Evolutionary conservation across 148 eudicot species (phyloP), one percentile per base, ranked within the genome.

Genomic region (Rhododendron ferrugineum): DNA sequence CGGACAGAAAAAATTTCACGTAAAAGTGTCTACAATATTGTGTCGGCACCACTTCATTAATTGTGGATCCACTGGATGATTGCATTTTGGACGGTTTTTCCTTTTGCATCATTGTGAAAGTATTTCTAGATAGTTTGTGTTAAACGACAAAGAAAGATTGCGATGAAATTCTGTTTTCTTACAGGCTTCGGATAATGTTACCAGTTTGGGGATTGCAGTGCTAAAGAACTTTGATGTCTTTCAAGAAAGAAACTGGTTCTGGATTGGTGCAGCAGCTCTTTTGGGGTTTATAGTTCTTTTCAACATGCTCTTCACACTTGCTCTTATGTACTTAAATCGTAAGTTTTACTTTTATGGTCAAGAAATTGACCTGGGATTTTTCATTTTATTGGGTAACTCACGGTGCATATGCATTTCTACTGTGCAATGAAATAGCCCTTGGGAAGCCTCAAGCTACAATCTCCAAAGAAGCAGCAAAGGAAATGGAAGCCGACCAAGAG

Each of bases 261-360:
- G 99, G 99, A 97, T 97, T 70, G 99, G 98, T 32, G 90, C 91
- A 7, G 98, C 90, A 49, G 94, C 93, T 80, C 93, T 97, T 64
- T 85, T 90, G 50, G 99, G 99, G 2, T 95, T 94, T 85, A 85
- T 87, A 26, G 44, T 93, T 85, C 75, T 95, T 62, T 90, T 91
- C 86, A 97, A 97, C 86, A 52, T 94, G 78, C 91, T 87, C 18
- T 97, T 89, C 93, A 97, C 99, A 49, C 52, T 97, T 74, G 85
- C 98, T 40, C 99, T 97, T 52, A 93, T 89, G 89, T 95, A 91
- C 87, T 88, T 97, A 7, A 91, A 86, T 78, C 96, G 99, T 95
- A 95, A 93, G 99, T 86, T 76, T 9, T 46, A n/a, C 47, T 40
- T 11, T 40, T n/a, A 40, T 6, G 49, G 72, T 50, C 18, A 50